phyloP scores from a whole-genome alignment of 2,329 filamentous ascomycete species.

The Hypoxylon rubiginosum region DNA sequence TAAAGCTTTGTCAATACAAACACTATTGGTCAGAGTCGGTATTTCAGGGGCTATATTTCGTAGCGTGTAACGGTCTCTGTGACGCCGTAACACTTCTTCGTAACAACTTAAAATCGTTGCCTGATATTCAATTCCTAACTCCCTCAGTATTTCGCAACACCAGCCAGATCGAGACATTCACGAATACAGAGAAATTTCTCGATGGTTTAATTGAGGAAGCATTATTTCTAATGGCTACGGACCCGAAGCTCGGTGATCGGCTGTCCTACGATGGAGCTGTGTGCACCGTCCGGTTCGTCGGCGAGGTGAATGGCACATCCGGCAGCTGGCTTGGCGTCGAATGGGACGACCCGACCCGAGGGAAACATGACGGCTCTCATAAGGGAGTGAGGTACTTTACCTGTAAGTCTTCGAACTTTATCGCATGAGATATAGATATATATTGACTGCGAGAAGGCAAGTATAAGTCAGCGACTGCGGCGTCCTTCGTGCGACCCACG shows the following conservation, averaged over 20 bases:
- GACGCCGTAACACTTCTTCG: conserved; percentile 38
- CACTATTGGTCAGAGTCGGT: conserved; percentile 1
- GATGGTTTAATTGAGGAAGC: conserved; percentile 3
- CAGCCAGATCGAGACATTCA: conserved; percentile 4
- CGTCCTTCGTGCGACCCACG: conserved; percentile 87
- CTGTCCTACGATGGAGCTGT: conserved; percentile 81
- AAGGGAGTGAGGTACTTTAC: conserved; percentile 84
- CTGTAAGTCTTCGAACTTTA: conserved; percentile 67
- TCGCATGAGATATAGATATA: not conserved
- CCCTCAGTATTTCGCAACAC: not conserved
- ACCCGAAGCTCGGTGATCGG: conserved; percentile 74
- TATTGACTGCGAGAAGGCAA: conserved; percentile 60
- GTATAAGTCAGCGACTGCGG: conserved; percentile 75
- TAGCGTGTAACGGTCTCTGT: conserved; percentile 25
- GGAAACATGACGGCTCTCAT: conserved; percentile 91
- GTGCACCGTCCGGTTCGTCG: conserved; percentile 89
- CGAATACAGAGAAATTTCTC: conserved; percentile 2
- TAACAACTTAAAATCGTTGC: conserved; percentile 35
- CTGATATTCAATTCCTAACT: conserved; percentile 15
- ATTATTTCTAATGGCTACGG: conserved; percentile 55
- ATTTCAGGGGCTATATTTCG: conserved; percentile 10
- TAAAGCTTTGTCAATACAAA: not conserved
- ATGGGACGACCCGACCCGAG: conserved; percentile 89
- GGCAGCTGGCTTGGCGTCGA: conserved; percentile 94
- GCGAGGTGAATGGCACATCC: conserved; percentile 79